A percentile compares a stretch with the other conserved stretches of the same genome.
These are phyloP conservation scores for Rusavskia elegans DNA, from an alignment of 495 filamentous ascomycete species.

Conservation along the genomic window DNA sequence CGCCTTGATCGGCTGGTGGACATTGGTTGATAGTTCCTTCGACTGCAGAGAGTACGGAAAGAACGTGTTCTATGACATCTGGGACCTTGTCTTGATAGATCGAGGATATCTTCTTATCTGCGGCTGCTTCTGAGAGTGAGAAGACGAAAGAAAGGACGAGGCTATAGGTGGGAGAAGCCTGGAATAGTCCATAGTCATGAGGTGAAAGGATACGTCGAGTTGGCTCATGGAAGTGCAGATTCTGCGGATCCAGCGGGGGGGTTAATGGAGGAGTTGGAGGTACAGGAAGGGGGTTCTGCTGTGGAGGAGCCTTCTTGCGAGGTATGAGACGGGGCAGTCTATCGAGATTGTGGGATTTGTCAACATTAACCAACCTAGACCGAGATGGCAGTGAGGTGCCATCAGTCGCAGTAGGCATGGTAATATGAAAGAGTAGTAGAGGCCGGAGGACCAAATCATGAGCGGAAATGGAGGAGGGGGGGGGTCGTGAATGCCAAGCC, in stretches of 20 bases:
- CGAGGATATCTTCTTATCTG: slow-evolving; percentile 57
- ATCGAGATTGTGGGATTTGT: slow-evolving; percentile 9
- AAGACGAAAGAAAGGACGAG: slow-evolving; percentile 77
- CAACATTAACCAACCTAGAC: not conserved
- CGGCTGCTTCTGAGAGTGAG: slow-evolving; percentile 64
- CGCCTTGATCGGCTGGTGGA: slow-evolving; percentile 69
- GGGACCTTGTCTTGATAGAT: slow-evolving; percentile 37
- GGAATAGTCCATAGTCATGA: slow-evolving; percentile 68
- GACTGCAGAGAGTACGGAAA: slow-evolving; percentile 53
- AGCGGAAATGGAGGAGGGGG: no score
- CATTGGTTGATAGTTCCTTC: slow-evolving; percentile 43
- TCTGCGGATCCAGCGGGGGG: slow-evolving; percentile 46
- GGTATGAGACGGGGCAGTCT: slow-evolving; percentile 55
- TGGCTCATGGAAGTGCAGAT: slow-evolving; percentile 47
- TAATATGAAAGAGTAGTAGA: not conserved
- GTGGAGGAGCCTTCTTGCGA: slow-evolving; percentile 34
- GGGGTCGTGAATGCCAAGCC: no score
- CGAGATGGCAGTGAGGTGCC: not conserved
- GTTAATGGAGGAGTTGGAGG: slow-evolving; percentile 61
- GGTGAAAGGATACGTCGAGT: slow-evolving; percentile 62
- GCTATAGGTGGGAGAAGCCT: slow-evolving; percentile 58
- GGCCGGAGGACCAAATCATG: no score
- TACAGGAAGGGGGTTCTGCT: slow-evolving; percentile 41
- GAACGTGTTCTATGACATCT: slow-evolving; percentile 42
- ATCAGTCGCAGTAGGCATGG: not conserved